Conservation (phyloP, 495 filamentous ascomycete species). For the Cercophora samala region DNA sequence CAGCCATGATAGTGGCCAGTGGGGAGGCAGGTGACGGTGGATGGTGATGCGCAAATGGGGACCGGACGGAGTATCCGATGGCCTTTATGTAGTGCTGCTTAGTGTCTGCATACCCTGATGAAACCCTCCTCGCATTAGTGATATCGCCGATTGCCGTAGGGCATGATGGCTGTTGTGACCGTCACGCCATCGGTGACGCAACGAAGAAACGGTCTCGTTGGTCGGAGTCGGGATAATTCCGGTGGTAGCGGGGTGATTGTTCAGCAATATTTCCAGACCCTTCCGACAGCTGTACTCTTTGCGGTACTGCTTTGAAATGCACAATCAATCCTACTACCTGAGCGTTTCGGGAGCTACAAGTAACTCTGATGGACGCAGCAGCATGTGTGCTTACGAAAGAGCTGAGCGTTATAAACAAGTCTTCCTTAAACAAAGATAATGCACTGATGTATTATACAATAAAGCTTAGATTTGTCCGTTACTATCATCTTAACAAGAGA, state of each 20-base stretch:
- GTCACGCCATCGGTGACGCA: slow-evolving; percentile 21
- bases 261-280: background rate
- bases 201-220: slow-evolving; percentile 5
- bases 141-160: background rate
- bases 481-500: no score
- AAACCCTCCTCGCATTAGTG: slow-evolving; percentile 1
- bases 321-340: background rate
- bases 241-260: background rate
- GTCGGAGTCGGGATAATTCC: background rate
- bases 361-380: no score
- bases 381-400: no score
- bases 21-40: background rate
- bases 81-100: background rate
- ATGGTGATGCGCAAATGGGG: background rate
- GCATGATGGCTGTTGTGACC: background rate
- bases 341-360: no score
- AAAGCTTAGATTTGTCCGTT: no score
- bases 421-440: no score
- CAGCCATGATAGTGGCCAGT: slow-evolving; percentile 17
- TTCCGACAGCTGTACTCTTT: background rate
- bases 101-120: background rate
- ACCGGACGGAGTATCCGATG: background rate
- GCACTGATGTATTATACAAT: no score
- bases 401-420: no score
- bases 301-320: background rate